Percentiles rank a stretch among this genome's conserved stretches.
phyloP scores from a whole-genome alignment of 1,139 yeast genomes.

The Magnusiomyces paraingens region DNA sequence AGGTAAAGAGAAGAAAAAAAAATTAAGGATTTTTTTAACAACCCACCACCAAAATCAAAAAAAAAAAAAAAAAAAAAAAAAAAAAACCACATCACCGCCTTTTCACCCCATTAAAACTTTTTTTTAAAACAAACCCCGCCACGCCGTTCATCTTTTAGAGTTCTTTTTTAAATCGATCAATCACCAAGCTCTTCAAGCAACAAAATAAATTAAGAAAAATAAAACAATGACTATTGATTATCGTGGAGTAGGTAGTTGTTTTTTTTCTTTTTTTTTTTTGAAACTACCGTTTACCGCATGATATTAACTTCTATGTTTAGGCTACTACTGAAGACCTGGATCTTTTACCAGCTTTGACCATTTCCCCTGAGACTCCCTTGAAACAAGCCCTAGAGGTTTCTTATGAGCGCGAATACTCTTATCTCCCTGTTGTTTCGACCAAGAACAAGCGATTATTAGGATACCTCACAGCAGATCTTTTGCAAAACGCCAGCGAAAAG shows the following conservation, averaged over 20 bases:
- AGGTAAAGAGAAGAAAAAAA: not conserved
- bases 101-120: not conserved
- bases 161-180: not conserved
- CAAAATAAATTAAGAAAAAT: too few species aligned
- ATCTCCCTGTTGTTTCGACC: slow-evolving; percentile 52
- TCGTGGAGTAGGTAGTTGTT: slow-evolving; percentile 25
- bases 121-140: not conserved
- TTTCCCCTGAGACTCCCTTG: slow-evolving; percentile 47
- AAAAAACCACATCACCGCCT: not conserved
- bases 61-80: too few species aligned
- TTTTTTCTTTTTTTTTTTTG: slow-evolving; percentile 24
- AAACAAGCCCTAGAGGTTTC: slow-evolving; percentile 42
- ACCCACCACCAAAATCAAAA: not conserved
- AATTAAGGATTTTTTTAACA: not conserved
- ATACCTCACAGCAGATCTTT: slow-evolving; percentile 47
- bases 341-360: slow-evolving; percentile 53
- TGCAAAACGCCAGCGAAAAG: slow-evolving; percentile 23
- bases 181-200: not conserved
- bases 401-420: slow-evolving; percentile 52
- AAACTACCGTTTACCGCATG: not conserved
- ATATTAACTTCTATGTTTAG: slow-evolving; percentile 17
- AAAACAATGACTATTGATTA: slow-evolving; percentile 19
- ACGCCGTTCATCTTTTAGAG: not conserved
- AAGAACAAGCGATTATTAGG: slow-evolving; percentile 47
- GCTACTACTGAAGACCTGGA: slow-evolving; percentile 59